A percentile compares a stretch with the other conserved stretches of the same genome.
phyloP scores from a whole-genome alignment of 768 basidiomycete species.

The Suillus weaverae region DNA sequence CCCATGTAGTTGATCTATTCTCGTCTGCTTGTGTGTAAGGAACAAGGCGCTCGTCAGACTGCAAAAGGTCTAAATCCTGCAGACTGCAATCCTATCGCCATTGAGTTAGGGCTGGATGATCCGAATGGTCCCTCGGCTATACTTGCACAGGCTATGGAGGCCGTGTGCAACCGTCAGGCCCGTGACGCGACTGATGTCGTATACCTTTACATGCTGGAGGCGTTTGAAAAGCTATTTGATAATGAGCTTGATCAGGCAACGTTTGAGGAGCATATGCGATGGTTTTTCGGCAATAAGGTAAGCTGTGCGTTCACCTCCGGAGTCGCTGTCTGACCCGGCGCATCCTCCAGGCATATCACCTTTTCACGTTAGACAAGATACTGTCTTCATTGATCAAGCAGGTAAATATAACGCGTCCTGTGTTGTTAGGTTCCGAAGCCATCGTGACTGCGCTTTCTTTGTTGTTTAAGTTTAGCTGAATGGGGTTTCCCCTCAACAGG shows the following conservation, averaged over 20 bases:
- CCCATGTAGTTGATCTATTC: constrained; percentile 76
- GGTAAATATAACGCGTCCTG: constrained; percentile 43
- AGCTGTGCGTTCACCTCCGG: constrained; percentile 14
- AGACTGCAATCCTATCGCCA: constrained; percentile 77
- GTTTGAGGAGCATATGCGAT: constrained; percentile 94
- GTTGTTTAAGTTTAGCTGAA: constrained; percentile 5
- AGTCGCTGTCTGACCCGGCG: constrained; percentile 11
- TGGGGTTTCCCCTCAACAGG: constrained; percentile 44
- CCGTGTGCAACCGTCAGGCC: constrained; percentile 45
- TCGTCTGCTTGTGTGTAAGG: constrained; percentile 83
- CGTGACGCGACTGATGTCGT: constrained; percentile 61
- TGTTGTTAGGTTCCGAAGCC: background rate
- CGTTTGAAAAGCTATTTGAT: constrained; percentile 92
- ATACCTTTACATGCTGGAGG: constrained; percentile 85
- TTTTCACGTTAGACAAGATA: constrained; percentile 94
- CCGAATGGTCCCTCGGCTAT: constrained; percentile 70
- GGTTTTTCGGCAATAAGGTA: constrained; percentile 90
- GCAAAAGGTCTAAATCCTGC: constrained; percentile 63
- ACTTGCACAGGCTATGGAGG: constrained; percentile 63
- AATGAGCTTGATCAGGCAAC: constrained; percentile 88
- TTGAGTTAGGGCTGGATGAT: constrained; percentile 84
- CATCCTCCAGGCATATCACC: constrained; percentile 74
- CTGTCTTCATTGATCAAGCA: constrained; percentile 90
- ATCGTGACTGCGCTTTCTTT: background rate
- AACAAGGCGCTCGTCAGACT: constrained; percentile 70